Percentiles rank a stretch among this genome's conserved stretches.
Conservation (phyloP, 352 stramenopile genomes). For the Phytophthora pinifolia region DNA sequence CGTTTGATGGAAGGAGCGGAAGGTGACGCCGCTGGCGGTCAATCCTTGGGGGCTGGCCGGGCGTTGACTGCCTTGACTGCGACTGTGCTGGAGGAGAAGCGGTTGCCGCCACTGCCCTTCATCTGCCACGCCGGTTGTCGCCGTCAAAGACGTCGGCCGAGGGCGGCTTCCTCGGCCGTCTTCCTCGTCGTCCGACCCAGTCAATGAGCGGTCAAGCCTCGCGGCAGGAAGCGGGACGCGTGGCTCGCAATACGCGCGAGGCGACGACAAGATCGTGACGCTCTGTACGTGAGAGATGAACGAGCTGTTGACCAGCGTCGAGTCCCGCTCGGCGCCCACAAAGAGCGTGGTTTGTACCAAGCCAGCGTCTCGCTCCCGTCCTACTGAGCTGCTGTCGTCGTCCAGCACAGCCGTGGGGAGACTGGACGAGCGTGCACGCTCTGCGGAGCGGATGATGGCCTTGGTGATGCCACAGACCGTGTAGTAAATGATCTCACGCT, state of each 20-base stretch:
- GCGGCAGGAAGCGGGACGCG: slow-evolving; percentile 1
- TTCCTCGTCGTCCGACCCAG: slow-evolving; percentile 7
- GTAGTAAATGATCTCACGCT: slow-evolving; percentile 87
- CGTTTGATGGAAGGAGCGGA: slow-evolving; percentile 27
- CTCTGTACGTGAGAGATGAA: slow-evolving; percentile 52
- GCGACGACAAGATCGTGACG: slow-evolving; percentile 42
- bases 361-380: slow-evolving; percentile 4
- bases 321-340: slow-evolving; percentile 57
- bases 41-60: slow-evolving; percentile 9
- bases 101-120: slow-evolving; percentile 17
- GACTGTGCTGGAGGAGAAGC: slow-evolving; percentile 23
- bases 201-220: slow-evolving; percentile 14
- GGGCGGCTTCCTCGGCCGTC: background rate
- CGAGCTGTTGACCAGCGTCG: slow-evolving; percentile 42
- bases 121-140: slow-evolving; percentile 12
- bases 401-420: slow-evolving; percentile 13
- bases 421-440: slow-evolving; percentile 30
- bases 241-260: slow-evolving; percentile 50
- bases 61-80: slow-evolving; percentile 21
- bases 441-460: slow-evolving; percentile 56
- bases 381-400: too few relatives aligned
- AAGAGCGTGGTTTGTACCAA: slow-evolving; percentile 41
- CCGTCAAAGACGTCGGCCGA: slow-evolving; percentile 26
- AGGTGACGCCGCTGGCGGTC: slow-evolving; percentile 19
- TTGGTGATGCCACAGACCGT: slow-evolving; percentile 81